Evolutionary conservation across 164 flowering plant species (phyloP).

Genomic region (Umbilicus rupestris): DNA sequence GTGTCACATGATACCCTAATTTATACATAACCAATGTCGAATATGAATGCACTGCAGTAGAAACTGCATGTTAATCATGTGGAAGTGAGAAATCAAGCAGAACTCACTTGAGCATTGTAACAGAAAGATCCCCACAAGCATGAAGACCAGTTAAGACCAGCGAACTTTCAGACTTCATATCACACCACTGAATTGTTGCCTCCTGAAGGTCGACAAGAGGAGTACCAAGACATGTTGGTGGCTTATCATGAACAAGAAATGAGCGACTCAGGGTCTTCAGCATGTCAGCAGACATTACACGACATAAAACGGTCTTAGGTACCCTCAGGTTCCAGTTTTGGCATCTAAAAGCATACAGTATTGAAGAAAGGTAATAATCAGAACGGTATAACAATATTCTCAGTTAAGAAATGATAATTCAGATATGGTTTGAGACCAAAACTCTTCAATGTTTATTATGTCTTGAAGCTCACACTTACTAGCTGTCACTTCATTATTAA

Average conservation of each 20-base stretch:
- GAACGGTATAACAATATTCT: not conserved
- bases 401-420: not conserved
- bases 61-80: not conserved
- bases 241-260: conserved; percentile 17
- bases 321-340: conserved; percentile 24
- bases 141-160: conserved; percentile 90
- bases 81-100: not conserved
- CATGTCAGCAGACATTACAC: conserved; percentile 43
- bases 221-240: conserved; percentile 12
- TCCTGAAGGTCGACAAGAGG: conserved; percentile 12
- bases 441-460: no score
- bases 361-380: not conserved
- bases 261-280: conserved; percentile 39
- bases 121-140: conserved; percentile 97
- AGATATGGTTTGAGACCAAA: not conserved
- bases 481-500: not conserved
- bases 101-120: conserved; percentile 73
- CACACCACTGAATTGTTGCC: conserved; percentile 2
- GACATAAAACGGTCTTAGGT: conserved; percentile 65
- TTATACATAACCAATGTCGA: not conserved
- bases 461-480: no score
- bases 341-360: conserved; percentile 23
- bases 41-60: not conserved
- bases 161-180: conserved; percentile 19
- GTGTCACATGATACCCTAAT: not conserved